Base-by-base conservation (phyloP, 768 basidiomycete genomes). In the Phylloporus sp. region DNA sequence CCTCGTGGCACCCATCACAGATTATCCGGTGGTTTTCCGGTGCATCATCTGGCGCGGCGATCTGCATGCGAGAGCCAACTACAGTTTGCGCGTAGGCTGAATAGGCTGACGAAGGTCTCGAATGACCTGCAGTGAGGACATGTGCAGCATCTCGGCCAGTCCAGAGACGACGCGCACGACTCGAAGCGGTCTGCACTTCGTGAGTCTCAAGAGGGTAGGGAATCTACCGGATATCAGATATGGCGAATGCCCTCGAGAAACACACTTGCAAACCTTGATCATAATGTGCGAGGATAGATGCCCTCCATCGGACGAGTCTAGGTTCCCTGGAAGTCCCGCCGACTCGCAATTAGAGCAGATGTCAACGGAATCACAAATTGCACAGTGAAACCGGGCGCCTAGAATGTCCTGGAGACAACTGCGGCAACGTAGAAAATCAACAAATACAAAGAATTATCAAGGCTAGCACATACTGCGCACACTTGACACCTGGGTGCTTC, bases 371-470 rank as follows among this genome's bases (percentile, higher is more conserved):
- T 85, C 80, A 61, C 94, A 97, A 18, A 90, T 81, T 9, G 89
- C 88, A 58, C 94, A 97, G 58, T 92, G 94, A 67, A 92, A 96
- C 5, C 90, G 79, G 14, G 92, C 90, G 15, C 94, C 94, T 21
- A 94, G 78, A 52, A 97, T 94, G 54, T 92, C 90, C 54, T 84
- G 81, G 48, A 87, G 69, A 62, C 93, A 97, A 56, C 93, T 93
- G 56, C 17, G 39, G 38, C 36, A 27, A 8, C n/a, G 8, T 20
- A 9, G n/a, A 33, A 27, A 23, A 26, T 58, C 17, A 43, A 39
- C 23, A n/a, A 31, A 8, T 3, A 32, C 9, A 44, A 48, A 27
- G 11, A 17, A 4, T 22, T 13, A 27, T 21, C 22, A 41, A 28
- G 10, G 21, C 9, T 31, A 41, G 21, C 4, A 74, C 89, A 59